Conservation (phyloP, 2,329 filamentous ascomycete genomes). For the Camillea tinctor region DNA sequence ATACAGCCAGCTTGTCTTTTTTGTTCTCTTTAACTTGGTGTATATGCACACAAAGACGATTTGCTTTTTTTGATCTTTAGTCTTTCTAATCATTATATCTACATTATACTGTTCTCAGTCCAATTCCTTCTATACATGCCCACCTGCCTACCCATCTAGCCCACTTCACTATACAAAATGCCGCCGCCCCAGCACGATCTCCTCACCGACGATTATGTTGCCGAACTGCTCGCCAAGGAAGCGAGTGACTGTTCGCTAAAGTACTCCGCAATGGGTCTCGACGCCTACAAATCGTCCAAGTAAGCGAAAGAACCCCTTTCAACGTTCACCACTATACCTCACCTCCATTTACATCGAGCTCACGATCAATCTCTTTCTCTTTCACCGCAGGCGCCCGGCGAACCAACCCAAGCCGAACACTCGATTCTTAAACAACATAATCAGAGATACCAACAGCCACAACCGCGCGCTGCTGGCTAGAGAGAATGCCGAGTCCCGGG, state of each 20-base stretch:
- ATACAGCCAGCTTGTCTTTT: not conserved
- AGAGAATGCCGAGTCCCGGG: slow-evolving; percentile 76
- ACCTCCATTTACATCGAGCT: not conserved
- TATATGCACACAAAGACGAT: not conserved
- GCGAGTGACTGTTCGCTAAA: slow-evolving; percentile 70
- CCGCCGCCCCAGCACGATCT: slow-evolving; percentile 36
- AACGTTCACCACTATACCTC: slow-evolving; percentile 9
- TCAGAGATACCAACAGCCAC: slow-evolving; percentile 83
- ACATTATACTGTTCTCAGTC: too few relatives aligned
- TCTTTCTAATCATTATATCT: not conserved
- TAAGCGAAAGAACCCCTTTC: slow-evolving; percentile 31
- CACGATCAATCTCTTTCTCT: slow-evolving; percentile 3
- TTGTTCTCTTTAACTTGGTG: not conserved
- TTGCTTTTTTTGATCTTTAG: not conserved
- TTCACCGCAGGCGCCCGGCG: slow-evolving; percentile 50
- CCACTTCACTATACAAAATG: slow-evolving; percentile 16
- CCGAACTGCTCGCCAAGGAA: slow-evolving; percentile 75
- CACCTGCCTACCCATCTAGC: too few relatives aligned
- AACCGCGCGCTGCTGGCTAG: slow-evolving; percentile 84
- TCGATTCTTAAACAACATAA: slow-evolving; percentile 81
- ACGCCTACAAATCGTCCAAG: slow-evolving; percentile 57
- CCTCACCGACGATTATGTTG: slow-evolving; percentile 75
- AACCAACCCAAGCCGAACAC: slow-evolving; percentile 86
- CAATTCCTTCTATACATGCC: too few relatives aligned
- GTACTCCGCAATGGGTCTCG: slow-evolving; percentile 72